Base-by-base conservation (phyloP, 768 basidiomycete species). In the Piloderma croceum region DNA sequence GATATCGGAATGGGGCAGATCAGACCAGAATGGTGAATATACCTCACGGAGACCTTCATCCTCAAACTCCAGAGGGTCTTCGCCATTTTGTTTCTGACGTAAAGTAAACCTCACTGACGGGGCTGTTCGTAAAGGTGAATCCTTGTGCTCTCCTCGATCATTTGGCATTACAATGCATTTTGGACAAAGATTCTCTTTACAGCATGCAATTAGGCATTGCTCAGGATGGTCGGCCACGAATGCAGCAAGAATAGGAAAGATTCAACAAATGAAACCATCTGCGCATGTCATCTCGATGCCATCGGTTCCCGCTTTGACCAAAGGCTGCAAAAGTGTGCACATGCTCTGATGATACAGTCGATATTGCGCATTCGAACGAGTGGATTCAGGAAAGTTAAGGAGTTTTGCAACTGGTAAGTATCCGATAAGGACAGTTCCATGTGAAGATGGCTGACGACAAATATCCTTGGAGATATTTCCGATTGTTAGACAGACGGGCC, bases 401-500 rank as follows among this genome's bases (percentile, higher is more conserved):
- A 71, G 45, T 29, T 63, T 61, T 2, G 52, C 48, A 0, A 64
- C 57, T 1, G 68, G 61, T 1, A 73, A 56, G 41, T 73, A 73
- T 0, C n/a, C n/a, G n/a, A n/a, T n/a, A n/a, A n/a, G n/a, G n/a
- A n/a, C n/a, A n/a, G n/a, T n/a, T n/a, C n/a, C 53, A n/a, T 56
- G 57, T 7, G 41, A 20, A 1, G 60, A 64, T 1, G 68, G 66
- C 39, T 71, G 54, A 0, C 60, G 47, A 0, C 64, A 48, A n/a
- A 70, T 60, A 3, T 61, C 50, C 40, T 72, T 73, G 0, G 62
- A 57, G 4, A 75, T 54, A 39, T 69, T 70, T 0, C 67, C 70
- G 21, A 71, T 52, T 2, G 68, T 65, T 0, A 71, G 42, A 46
- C 73, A 74, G 0, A 74, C 62, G 0, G 72, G 73, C 48, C 64